Percentiles rank a stretch among this genome's conserved stretches.
Conservation (phyloP, 2,329 filamentous ascomycete genomes). For the Diaporthe batatas region DNA sequence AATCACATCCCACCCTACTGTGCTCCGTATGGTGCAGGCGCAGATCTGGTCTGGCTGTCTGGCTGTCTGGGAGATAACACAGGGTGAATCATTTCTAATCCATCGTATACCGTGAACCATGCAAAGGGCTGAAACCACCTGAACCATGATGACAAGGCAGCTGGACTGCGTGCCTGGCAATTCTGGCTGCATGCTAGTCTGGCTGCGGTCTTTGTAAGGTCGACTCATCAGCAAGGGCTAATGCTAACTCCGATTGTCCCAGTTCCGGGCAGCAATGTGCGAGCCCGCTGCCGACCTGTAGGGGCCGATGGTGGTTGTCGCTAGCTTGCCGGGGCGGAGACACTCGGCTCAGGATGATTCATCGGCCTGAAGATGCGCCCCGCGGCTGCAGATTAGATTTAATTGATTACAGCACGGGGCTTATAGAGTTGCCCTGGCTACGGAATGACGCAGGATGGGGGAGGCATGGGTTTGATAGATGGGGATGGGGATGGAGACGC, state of each 20-base stretch:
- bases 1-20: not conserved
- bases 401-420: conserved; percentile 18
- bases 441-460: conserved; percentile 5
- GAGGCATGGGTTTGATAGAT: not conserved
- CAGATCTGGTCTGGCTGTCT: conserved; percentile 23
- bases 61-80: no score
- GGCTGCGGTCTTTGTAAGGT: not conserved
- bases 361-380: conserved; percentile 24
- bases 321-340: conserved; percentile 21
- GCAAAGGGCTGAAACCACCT: no score
- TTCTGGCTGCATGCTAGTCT: conserved; percentile 20
- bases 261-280: conserved; percentile 7
- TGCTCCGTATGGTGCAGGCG: no score
- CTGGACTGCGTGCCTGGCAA: conserved; percentile 1
- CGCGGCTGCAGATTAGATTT: conserved; percentile 15
- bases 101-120: not conserved
- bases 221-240: not conserved
- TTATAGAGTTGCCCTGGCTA: not conserved
- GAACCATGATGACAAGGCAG: not conserved
- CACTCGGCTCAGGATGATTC: conserved; percentile 26
- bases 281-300: conserved; percentile 28
- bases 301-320: conserved; percentile 14
- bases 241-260: conserved; percentile 4
- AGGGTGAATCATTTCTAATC: conserved; percentile 31
- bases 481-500: not conserved